Evolutionary conservation across 768 basidiomycete species (phyloP).

Genomic region (Boletus fagicola): DNA sequence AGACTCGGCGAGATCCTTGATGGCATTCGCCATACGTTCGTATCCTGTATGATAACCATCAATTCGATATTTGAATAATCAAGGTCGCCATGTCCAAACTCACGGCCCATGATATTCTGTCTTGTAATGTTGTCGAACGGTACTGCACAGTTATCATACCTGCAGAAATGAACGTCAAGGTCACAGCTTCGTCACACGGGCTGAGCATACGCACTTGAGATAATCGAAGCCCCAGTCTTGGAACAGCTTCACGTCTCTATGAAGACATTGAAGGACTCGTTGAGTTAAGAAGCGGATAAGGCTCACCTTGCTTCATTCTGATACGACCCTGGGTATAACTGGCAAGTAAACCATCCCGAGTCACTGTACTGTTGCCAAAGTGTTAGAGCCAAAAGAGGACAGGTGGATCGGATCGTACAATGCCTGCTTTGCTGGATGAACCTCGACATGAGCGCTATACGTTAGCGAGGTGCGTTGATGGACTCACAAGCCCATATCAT

Average conservation of each 20-base stretch:
- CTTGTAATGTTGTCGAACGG: conserved; percentile 56
- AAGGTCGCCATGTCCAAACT: conserved; percentile 17
- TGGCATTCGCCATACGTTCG: conserved; percentile 59
- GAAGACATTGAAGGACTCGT: neutral
- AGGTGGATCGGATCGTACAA: conserved; percentile 40
- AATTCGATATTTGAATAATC: neutral
- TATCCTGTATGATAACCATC: conserved; percentile 42
- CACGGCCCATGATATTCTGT: conserved; percentile 56
- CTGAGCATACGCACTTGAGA: conserved; percentile 46
- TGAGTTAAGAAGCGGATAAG: neutral
- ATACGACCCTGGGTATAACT: conserved; percentile 62
- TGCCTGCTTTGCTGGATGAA: conserved; percentile 52
- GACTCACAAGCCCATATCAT: conserved; percentile 55
- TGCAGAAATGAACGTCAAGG: conserved; percentile 19
- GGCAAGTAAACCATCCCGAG: conserved; percentile 68
- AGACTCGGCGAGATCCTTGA: conserved; percentile 44
- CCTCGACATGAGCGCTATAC: neutral
- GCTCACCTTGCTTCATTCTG: conserved; percentile 55
- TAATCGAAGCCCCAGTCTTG: conserved; percentile 67
- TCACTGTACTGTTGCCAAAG: conserved; percentile 53
- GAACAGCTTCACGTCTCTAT: conserved; percentile 57
- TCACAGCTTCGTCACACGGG: neutral
- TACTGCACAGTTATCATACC: conserved; percentile 64
- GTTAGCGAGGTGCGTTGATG: neutral
- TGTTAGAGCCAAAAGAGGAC: conserved; percentile 5